Evolutionary conservation across 495 filamentous ascomycete species (phyloP), one percentile per base, ranked within the genome.

Genomic region (Collariella sp.): DNA sequence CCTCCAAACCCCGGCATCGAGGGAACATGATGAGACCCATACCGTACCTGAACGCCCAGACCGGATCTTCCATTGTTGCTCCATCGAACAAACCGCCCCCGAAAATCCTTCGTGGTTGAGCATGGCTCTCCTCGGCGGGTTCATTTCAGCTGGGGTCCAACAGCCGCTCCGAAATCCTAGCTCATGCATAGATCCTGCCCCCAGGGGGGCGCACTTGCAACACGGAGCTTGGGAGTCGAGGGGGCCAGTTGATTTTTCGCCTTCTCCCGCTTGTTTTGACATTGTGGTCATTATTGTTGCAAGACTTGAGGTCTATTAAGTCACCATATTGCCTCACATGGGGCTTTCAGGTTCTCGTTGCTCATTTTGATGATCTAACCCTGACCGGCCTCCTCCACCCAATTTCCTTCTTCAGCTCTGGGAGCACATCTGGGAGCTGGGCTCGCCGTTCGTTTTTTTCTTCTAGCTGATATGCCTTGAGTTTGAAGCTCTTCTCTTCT

Each of bases 391-490:
- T 31, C 26, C 38, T 57, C 53, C 64, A 55, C 38, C 53, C 45
- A 52, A 50, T 61, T 55, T 52, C 46, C 41, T 52, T 50, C 54
- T 43, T 52, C 51, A 40, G 55, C 62, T 53, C 56, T 40, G 52
- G 36, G 62, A 63, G 66, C 65, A 62, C 62, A 56, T 50, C 57
- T 58, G 61, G 62, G 65, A 68, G 69, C 73, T 72, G 67, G 74
- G 69, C 77, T 77, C 77, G 75, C 69, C 77, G 75, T 74, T 77
- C 72, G 70, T 45, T 54, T 44, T 20, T 50, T 48, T 29, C 50
- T 22, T 51, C n/a, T 45, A 23, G n/a, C n/a, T n/a, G n/a, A n/a
- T 52, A 15, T 34, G 36, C 41, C 31, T 45, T 45, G 19, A 16
- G 43, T 50, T 44, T 51, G 43, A 12, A n/a, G n/a, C 57, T 52